Evolutionary conservation across 1,139 yeast species (phyloP), one percentile per base, ranked within the genome.

Genomic region (Kurtzmaniella quercitrusa): DNA sequence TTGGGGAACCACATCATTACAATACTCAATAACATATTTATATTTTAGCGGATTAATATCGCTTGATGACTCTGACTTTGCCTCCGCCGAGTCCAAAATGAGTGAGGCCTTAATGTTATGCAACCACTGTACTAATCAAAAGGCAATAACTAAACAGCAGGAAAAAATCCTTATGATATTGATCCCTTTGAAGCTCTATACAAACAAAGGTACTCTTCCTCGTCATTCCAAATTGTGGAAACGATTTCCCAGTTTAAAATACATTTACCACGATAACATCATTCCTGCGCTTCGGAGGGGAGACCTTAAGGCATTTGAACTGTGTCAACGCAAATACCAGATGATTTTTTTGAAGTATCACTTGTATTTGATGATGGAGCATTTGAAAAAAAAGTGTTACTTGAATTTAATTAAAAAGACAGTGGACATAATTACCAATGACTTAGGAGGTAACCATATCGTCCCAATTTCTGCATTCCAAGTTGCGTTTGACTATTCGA

Each of bases 41-140:
- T 88, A 84, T 60, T 86, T 81, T 59, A 71, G 80, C 51, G 85
- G 91, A 1, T 66, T 84, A 15, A 63, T 85, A 36, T 68, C 78
- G 38, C 71, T 84, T 41, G 82, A 82, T 51, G 85, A 82, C 45
- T 81, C 79, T 32, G 81, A 83, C 42, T 82, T 78, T 50, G 59
- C 45, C 2, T 60, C 61, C 8, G 83, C 87, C 4, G 75, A 74
- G 43, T 57, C 57, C 9, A 71, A 75, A 48, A 67, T 87, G 40
- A 58, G 66, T 15, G 55, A 61, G 37, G 87, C 89, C 0, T 63
- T 79, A 49, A 48, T 56, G 41, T 42, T 64, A 54, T 47, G 77
- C 23, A 42, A 55, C n/a, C 50, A 52, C 33, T 58, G 60, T 42
- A 54, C 54, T 26, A 51, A 51, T 30, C 48, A 45, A 42, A 44